Evolutionary conservation across 2,329 filamentous ascomycete species (phyloP).

Genomic region (Stagonosporopsis chrysanthemi): DNA sequence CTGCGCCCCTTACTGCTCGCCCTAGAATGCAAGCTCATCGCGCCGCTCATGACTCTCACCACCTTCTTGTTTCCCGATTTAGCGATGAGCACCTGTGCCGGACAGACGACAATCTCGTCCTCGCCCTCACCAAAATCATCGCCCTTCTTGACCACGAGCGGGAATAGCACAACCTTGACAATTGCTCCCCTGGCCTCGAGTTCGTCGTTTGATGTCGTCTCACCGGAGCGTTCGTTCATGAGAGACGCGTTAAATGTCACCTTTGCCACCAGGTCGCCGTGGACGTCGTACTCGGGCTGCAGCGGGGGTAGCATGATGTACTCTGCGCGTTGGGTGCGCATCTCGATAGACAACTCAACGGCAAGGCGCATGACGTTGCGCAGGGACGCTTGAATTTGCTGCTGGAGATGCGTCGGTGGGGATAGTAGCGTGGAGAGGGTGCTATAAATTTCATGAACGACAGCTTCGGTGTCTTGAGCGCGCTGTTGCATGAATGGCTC

Average conservation of each 20-base stretch:
- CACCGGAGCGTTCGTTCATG: slow-evolving; percentile 90
- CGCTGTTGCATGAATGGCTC: slow-evolving; percentile 82
- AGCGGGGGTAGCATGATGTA: slow-evolving; percentile 98
- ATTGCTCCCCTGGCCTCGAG: slow-evolving; percentile 78
- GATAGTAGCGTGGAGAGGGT: slow-evolving; percentile 85
- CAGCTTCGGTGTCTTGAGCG: slow-evolving; percentile 89
- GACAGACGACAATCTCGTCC: slow-evolving; percentile 93
- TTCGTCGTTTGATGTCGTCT: slow-evolving; percentile 75
- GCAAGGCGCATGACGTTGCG: slow-evolving; percentile 88
- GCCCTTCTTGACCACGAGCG: slow-evolving; percentile 94
- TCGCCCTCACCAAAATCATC: slow-evolving; percentile 87
- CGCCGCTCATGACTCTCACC: slow-evolving; percentile 58
- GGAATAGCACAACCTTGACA: slow-evolving; percentile 93
- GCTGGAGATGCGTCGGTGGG: slow-evolving; percentile 80
- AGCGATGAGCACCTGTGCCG: slow-evolving; percentile 89
- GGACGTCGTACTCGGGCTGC: slow-evolving; percentile 92
- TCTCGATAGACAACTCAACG: slow-evolving; percentile 90
- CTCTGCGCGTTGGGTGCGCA: slow-evolving; percentile 95
- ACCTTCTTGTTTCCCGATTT: slow-evolving; percentile 56
- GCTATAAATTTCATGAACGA: slow-evolving; percentile 89
- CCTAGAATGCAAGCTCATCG: slow-evolving; percentile 55
- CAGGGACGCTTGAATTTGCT: slow-evolving; percentile 82
- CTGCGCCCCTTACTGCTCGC: slow-evolving; percentile 40
- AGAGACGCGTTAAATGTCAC: slow-evolving; percentile 90
- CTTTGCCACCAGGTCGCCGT: slow-evolving; percentile 86